phyloP scores from a whole-genome alignment of 305 asterid genomes.

The Solanum hybrid region DNA sequence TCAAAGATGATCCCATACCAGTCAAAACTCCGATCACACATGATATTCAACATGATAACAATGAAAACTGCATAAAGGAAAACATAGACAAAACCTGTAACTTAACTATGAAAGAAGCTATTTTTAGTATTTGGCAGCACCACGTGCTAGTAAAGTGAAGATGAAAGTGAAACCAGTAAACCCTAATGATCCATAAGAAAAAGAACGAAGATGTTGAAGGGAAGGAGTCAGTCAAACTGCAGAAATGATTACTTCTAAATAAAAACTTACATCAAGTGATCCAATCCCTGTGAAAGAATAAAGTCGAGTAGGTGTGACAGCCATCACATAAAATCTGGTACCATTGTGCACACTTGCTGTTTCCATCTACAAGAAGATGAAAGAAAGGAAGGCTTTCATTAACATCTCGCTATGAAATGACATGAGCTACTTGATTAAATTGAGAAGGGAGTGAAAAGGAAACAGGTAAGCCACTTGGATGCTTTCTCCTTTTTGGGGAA shows the following conservation, averaged over 20 bases:
- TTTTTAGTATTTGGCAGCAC: not conserved
- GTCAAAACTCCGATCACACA: not conserved
- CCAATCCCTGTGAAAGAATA: constrained; percentile 93
- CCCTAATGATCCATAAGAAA: not conserved
- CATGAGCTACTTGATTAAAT: not conserved
- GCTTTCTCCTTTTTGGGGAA: not conserved
- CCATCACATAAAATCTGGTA: constrained; percentile 86
- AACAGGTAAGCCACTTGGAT: not conserved
- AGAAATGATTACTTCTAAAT: not conserved
- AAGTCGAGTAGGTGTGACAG: constrained; percentile 94
- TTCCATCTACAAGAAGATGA: constrained; percentile 66
- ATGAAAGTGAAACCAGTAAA: not conserved
- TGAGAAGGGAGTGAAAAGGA: not conserved
- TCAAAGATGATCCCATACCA: not conserved
- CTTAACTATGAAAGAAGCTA: not conserved
- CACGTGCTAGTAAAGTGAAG: not conserved
- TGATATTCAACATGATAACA: not conserved
- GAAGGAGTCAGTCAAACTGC: not conserved
- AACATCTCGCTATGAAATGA: not conserved
- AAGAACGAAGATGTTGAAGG: not conserved
- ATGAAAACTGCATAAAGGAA: not conserved
- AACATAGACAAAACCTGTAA: not conserved
- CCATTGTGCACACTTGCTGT: constrained; percentile 54
- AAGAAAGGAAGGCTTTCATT: not conserved
- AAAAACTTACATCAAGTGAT: constrained; percentile 62